A percentile compares a stretch with the other conserved stretches of the same genome.
phyloP scores from a whole-genome alignment of 805 yeast genomes.

The Diddensiella transvaalensis region DNA sequence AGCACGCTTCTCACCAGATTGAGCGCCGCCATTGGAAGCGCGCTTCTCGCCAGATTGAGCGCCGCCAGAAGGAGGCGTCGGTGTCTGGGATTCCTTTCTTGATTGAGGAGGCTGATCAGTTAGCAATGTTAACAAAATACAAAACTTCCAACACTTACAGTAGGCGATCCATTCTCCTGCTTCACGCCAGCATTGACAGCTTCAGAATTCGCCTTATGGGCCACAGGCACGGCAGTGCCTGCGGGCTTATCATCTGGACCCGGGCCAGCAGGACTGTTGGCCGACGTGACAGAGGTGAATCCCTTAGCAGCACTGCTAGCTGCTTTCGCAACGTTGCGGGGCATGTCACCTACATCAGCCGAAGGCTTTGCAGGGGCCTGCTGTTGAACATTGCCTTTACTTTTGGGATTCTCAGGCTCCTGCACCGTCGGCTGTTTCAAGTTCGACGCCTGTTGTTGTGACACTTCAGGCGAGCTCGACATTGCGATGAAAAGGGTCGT shows the following conservation, averaged over 20 bases:
- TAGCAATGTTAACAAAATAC: not conserved
- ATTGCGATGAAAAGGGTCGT: not conserved
- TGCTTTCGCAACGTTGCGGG: slow-evolving; percentile 9
- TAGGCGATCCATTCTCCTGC: not conserved
- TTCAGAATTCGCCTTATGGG: slow-evolving; percentile 24
- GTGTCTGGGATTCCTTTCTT: not conserved
- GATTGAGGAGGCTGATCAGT: slow-evolving; percentile 1
- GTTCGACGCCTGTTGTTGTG: slow-evolving; percentile 1
- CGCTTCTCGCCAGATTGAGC: too few species aligned
- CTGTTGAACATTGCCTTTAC: not conserved
- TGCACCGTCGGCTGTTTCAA: not conserved
- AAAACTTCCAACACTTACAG: not conserved
- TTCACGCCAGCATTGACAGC: slow-evolving; percentile 28
- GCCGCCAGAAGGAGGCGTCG: too few species aligned
- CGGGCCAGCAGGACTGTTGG: slow-evolving; percentile 29
- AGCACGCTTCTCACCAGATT: too few species aligned
- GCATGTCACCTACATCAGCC: slow-evolving; percentile 9
- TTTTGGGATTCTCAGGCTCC: not conserved
- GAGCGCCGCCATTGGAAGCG: too few species aligned
- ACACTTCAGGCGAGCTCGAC: not conserved
- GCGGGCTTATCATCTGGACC: slow-evolving; percentile 24
- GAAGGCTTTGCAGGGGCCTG: not conserved
- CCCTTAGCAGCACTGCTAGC: slow-evolving; percentile 8
- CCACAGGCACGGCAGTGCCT: slow-evolving; percentile 31
- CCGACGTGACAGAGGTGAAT: slow-evolving; percentile 28